These are phyloP conservation scores for Fragaria iinumae DNA, from an alignment of 306 rosid genomes.

Conservation along the genomic window DNA sequence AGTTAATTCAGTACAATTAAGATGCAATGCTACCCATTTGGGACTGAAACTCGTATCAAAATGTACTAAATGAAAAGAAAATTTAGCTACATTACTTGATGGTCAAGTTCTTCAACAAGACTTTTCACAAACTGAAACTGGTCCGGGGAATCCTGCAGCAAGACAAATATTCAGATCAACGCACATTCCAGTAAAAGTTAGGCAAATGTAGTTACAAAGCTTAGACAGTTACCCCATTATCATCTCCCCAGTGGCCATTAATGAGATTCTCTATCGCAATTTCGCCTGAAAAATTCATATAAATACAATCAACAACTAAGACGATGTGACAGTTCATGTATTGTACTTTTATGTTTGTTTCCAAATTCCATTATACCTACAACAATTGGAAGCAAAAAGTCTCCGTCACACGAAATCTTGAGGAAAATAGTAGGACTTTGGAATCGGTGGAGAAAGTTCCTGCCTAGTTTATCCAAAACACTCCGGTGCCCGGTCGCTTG, in stretches of 20 bases:
- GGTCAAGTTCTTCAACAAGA: slow-evolving; percentile 72
- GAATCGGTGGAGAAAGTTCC: slow-evolving; percentile 62
- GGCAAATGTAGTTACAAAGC: slow-evolving; percentile 10
- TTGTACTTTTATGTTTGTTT: too few relatives aligned
- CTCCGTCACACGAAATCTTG: slow-evolving; percentile 89
- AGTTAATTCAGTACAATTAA: slow-evolving; percentile 18
- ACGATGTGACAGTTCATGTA: not conserved
- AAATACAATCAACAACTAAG: slow-evolving; percentile 5
- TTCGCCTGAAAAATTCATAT: slow-evolving; percentile 51
- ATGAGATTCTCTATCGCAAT: slow-evolving; percentile 77
- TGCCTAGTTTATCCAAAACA: slow-evolving; percentile 38
- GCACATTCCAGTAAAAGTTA: not conserved
- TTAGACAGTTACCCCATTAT: slow-evolving; percentile 46
- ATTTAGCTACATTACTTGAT: slow-evolving; percentile 66
- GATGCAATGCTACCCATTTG: not conserved
- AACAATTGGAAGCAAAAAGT: slow-evolving; percentile 84
- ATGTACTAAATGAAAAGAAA: slow-evolving; percentile 26
- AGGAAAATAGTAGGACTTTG: slow-evolving; percentile 89
- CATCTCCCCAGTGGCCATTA: slow-evolving; percentile 50
- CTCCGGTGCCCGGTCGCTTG: slow-evolving; percentile 27
- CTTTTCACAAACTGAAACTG: slow-evolving; percentile 58
- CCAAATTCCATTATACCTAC: slow-evolving; percentile 51
- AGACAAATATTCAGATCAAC: slow-evolving; percentile 12
- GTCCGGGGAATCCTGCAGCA: slow-evolving; percentile 73
- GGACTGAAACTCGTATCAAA: not conserved